Evolutionary conservation across 176 grass and related monocot species (phyloP), one percentile per base, ranked within the genome.

Genomic region (Phragmites australis): DNA sequence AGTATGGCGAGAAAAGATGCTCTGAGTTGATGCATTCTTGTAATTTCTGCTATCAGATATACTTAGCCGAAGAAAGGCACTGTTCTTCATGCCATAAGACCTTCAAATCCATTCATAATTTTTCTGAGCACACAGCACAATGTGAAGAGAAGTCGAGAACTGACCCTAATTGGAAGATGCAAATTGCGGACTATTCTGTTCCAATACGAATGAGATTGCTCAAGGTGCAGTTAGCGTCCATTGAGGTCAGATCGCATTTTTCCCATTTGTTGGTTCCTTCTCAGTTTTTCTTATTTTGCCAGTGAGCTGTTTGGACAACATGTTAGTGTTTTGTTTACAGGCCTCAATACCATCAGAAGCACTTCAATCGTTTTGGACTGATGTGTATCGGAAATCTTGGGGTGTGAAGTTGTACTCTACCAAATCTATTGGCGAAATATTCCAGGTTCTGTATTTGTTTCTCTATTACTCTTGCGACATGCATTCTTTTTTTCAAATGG

Each of bases 351-450:
- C 92, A 82, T 69, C 70, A 56, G 92, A 99, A 88, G 90, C 90
- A 76, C 86, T 99, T 76, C 81, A 95, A 78, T 70, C 83, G 58
- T 89, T 83, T 89, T 99, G 96, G 96, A 93, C 75, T 31, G 96
- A 95, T 66, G 84, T 82, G 31, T 91, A 91, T 89, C 83, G 90
- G 52, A 99, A 95, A 86, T 93, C 96, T 48, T 99, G 96, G 96
- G 90, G 84, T 44, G 74, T 89, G 74, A 93, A 90, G 73, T 86
- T 99, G 79, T 76, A 94, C 46, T 87, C 87, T 78, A 80, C 88
- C 27, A 83, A 93, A 75, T 93, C 86, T 75, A 45, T 84, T 9
- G 88, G 87, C 15, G 91, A 94, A 73, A 65, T 90, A 37, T 88
- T 94, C 60, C 87, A 94, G 91, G 89, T 94, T 72, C 66, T 69